phyloP scores from a whole-genome alignment of 441 rosid genomes.

The Theobroma grandiflorum region DNA sequence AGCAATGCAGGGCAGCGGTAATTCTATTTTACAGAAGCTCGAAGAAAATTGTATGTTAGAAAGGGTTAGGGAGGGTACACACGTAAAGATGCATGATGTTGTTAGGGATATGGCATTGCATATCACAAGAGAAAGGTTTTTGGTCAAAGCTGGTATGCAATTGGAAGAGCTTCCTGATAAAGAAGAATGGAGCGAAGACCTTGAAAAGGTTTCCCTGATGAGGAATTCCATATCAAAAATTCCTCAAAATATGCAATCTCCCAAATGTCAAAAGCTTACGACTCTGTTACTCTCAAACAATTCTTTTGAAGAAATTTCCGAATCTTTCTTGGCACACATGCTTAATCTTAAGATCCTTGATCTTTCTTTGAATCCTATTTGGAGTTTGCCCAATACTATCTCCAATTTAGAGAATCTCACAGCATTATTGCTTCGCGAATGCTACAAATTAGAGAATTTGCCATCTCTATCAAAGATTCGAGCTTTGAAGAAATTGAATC shows the following conservation, averaged over 20 bases:
- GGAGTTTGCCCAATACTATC: neutral
- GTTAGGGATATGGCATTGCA: constrained; percentile 47
- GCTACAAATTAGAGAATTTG: neutral
- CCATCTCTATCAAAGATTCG: neutral
- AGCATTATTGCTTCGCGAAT: neutral
- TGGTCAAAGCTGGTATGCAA: constrained; percentile 26
- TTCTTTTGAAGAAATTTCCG: neutral
- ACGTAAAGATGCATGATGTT: constrained; percentile 57
- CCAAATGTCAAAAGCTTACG: neutral
- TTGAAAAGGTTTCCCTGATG: constrained; percentile 14
- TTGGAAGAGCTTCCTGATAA: neutral
- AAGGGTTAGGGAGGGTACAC: constrained; percentile 32
- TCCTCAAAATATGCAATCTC: neutral
- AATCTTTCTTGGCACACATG: neutral
- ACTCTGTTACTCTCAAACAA: neutral
- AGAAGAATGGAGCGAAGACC: neutral
- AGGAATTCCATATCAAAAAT: neutral
- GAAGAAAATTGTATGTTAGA: constrained; percentile 51
- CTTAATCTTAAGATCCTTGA: constrained; percentile 20
- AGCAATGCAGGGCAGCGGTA: constrained; percentile 36
- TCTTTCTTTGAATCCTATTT: too few relatives aligned
- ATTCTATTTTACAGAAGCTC: constrained; percentile 47
- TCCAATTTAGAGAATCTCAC: neutral
- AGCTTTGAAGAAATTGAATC: constrained; percentile 7
- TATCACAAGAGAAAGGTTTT: too few relatives aligned